Evolutionary conservation across 164 flowering plant genomes (phyloP).

Genomic region (Vitis cinerea): DNA sequence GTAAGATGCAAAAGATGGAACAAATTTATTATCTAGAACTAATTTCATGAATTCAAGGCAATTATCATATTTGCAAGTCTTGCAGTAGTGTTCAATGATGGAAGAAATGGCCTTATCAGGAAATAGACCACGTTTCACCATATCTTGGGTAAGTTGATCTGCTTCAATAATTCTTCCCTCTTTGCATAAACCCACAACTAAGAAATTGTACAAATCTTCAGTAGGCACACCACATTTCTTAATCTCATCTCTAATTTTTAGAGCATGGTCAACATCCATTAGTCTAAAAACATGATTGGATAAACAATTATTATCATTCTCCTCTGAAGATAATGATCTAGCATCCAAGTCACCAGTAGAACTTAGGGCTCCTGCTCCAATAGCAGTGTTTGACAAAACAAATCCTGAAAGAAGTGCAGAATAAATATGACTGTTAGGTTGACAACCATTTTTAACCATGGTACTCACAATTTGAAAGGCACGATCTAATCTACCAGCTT

Average conservation of each 20-base stretch:
- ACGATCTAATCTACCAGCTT: constrained; percentile 22
- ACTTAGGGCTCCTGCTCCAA: neutral
- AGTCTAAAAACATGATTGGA: neutral
- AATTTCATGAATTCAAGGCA: constrained; percentile 5
- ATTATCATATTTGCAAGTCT: neutral
- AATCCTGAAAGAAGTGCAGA: constrained; percentile 16
- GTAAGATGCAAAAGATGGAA: constrained; percentile 9
- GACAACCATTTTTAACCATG: constrained; percentile 26
- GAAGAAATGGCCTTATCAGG: constrained; percentile 7
- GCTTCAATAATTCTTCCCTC: constrained; percentile 8
- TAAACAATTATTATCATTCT: neutral
- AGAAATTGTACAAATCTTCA: constrained; percentile 4
- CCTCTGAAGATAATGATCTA: neutral
- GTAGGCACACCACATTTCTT: constrained; percentile 10
- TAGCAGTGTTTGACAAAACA: constrained; percentile 7
- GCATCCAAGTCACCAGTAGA: neutral
- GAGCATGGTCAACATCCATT: constrained; percentile 11
- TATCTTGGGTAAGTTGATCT: neutral
- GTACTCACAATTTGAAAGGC: constrained; percentile 24
- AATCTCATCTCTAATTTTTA: neutral
- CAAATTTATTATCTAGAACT: neutral
- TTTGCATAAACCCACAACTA: constrained; percentile 9
- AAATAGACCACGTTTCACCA: constrained; percentile 4
- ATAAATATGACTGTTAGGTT: constrained; percentile 19
- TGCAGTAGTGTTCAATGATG: constrained; percentile 2